Conservation (phyloP, 78 protist species). For the Cavenderia fasciculata region DNA sequence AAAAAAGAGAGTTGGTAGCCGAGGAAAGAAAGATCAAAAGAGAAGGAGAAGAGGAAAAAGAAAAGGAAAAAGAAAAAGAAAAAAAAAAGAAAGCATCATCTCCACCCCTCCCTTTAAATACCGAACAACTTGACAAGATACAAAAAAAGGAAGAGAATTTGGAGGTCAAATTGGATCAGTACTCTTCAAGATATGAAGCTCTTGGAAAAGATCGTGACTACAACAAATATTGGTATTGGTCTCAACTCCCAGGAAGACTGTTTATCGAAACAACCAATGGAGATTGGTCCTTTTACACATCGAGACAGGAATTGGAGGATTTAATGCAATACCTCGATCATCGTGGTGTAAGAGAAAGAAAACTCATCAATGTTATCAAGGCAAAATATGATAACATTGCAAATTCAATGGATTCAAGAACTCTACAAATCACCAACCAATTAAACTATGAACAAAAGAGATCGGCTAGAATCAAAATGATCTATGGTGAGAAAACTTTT, state of each 20-base stretch:
- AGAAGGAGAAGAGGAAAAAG: slow-evolving; percentile 2
- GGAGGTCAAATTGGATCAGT: slow-evolving; percentile 36
- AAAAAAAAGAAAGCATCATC: not conserved
- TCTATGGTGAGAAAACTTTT: slow-evolving; percentile 31
- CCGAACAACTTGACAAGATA: slow-evolving; percentile 22
- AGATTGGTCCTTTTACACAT: slow-evolving; percentile 41
- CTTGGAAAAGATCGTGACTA: slow-evolving; percentile 46
- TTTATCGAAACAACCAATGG: slow-evolving; percentile 23
- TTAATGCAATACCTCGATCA: slow-evolving; percentile 30
- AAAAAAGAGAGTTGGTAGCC: slow-evolving; percentile 11
- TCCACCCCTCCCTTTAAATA: too few species aligned
- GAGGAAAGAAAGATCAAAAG: slow-evolving; percentile 59
- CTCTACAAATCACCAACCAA: slow-evolving; percentile 13
- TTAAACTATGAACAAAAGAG: slow-evolving; percentile 25
- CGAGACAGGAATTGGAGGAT: slow-evolving; percentile 54
- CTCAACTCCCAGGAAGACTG: slow-evolving; percentile 45
- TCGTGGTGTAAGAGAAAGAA: slow-evolving; percentile 56
- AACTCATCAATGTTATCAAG: slow-evolving; percentile 12
- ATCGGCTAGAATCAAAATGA: slow-evolving; percentile 45
- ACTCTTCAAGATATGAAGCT: slow-evolving; percentile 30
- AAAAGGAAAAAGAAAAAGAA: not conserved
- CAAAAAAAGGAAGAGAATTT: slow-evolving; percentile 23
- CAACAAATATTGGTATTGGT: slow-evolving; percentile 74
- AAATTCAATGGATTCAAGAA: not conserved
- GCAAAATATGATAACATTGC: slow-evolving; percentile 26